Conservation (phyloP, 768 basidiomycete genomes). For the Pisolithus sp. region DNA sequence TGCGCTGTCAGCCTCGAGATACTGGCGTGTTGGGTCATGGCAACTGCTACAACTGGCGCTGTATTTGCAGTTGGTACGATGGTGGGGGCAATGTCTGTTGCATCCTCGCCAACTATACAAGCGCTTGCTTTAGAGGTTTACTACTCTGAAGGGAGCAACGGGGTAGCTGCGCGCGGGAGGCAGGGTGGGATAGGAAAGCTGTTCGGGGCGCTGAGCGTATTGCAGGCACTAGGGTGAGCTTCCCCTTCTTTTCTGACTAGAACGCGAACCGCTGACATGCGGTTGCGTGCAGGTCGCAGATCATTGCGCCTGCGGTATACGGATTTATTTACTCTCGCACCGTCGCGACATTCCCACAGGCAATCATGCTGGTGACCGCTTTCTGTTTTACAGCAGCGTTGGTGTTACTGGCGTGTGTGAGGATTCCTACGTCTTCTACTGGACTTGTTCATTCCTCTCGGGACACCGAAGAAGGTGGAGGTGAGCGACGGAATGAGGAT, state of each 20-base stretch:
- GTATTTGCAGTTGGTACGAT: constrained; percentile 47
- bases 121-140: constrained; percentile 70
- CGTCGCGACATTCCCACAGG: constrained; percentile 60
- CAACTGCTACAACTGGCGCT: constrained; percentile 37
- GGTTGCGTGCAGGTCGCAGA: constrained; percentile 42
- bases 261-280: neutral
- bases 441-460: neutral
- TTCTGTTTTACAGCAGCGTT: constrained; percentile 37
- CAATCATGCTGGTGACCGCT: constrained; percentile 59
- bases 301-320: constrained; percentile 71
- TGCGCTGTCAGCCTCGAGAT: constrained; percentile 55
- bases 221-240: constrained; percentile 59
- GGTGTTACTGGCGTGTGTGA: constrained; percentile 40
- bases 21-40: constrained; percentile 44
- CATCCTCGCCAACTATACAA: constrained; percentile 60
- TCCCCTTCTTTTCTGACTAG: neutral
- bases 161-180: constrained; percentile 35
- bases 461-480: neutral
- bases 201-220: constrained; percentile 75
- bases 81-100: constrained; percentile 52
- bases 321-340: constrained; percentile 67
- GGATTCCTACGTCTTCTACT: neutral
- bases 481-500: neutral
- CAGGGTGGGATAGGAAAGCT: constrained; percentile 59
- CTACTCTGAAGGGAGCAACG: neutral